Percentiles rank a stretch among this genome's conserved stretches.
These are phyloP conservation scores for Fusarium incarnatum DNA, from an alignment of 2,329 filamentous ascomycete species.

Conservation along the genomic window DNA sequence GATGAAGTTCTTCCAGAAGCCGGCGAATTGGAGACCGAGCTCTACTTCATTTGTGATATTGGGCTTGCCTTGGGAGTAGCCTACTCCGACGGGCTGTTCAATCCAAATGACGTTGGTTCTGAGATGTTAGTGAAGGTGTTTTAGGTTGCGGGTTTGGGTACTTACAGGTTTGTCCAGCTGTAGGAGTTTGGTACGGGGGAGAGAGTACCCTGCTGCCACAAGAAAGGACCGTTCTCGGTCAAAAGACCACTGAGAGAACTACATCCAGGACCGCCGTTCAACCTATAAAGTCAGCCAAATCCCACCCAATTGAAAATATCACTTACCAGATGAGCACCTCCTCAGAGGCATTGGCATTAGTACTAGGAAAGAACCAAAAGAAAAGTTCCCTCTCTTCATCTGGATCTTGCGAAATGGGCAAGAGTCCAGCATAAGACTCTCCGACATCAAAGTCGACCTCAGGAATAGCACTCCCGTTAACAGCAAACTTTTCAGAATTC, in stretches of 20 bases:
- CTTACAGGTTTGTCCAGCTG: slow-evolving; percentile 74
- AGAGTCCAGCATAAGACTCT: slow-evolving; percentile 72
- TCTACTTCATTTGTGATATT: slow-evolving; percentile 75
- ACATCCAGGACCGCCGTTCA: slow-evolving; percentile 47
- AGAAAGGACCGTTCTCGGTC: slow-evolving; percentile 81
- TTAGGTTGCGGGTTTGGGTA: rapidly evolving
- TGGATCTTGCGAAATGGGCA: slow-evolving; percentile 65
- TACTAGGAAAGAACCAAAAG: slow-evolving; percentile 75
- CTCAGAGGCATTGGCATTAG: slow-evolving; percentile 60
- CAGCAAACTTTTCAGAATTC: slow-evolving; percentile 60
- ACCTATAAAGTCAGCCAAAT: slow-evolving; percentile 59
- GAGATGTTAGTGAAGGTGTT: rapidly evolving
- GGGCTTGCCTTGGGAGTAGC: slow-evolving; percentile 74
- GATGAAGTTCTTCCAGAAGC: slow-evolving; percentile 84
- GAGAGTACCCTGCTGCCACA: slow-evolving; percentile 77
- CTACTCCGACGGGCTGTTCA: slow-evolving; percentile 75
- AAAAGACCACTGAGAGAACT: slow-evolving; percentile 59
- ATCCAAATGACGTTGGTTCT: slow-evolving; percentile 80
- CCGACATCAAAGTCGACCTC: slow-evolving; percentile 77
- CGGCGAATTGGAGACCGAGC: slow-evolving; percentile 76
- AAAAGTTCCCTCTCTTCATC: slow-evolving; percentile 66
- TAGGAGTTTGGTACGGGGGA: slow-evolving; percentile 74
- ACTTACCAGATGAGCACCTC: slow-evolving; percentile 71
- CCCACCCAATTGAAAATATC: neutral
- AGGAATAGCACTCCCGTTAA: slow-evolving; percentile 73